Base-by-base conservation (phyloP, 2,329 filamentous ascomycete species). In the Lasiodiplodia theobromae region DNA sequence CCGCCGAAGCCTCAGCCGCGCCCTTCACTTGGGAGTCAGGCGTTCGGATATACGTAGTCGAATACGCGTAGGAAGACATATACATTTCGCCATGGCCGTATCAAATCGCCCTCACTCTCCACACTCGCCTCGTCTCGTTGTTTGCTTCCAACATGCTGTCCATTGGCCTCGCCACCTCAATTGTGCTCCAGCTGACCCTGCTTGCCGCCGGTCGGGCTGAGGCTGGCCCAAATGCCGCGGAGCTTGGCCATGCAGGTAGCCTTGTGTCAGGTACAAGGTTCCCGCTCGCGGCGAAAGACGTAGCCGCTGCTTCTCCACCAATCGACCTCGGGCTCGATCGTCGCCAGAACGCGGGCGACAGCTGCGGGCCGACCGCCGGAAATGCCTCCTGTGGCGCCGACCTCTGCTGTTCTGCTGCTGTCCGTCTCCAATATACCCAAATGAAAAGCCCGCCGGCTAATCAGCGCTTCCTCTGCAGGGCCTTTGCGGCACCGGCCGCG, bases 401-500 rank as follows among this genome's bases (percentile, higher is more conserved):
- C 10, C 60, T 64, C n/a, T 64, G 60, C n/a, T 64, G 60, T 31
- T 64, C 60, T 52, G 44, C 60, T 34, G 47, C 37, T 38, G 60
- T 64, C 14, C 14, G 60, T 64, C 47, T 31, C 3, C 3, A n/a
- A 37, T 52, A 28, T 62, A 25, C 44, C n/a, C 31, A 47, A 52
- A 64, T 40, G 34, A 34, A 34, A 34, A 16, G 8, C 14, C 14
- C n/a, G 2, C 12, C 47, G 44, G 47, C 44, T 64, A 52, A 52
- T 64, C 6, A 47, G 40, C 18, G 6, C 2, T 23, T 23, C 23
- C 23, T 2, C 8, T 37, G 60, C 60, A 64, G 60, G 60, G 60
- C 31, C 44, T 64, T 81, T 89, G 87, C 71, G 87, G 87, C 62
- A 82, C 76, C n/a, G 82, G 80, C 4, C 74, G 75, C 14, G 83